Evolutionary conservation across 306 rosid species (phyloP).

Genomic region (Pterocarpus macrocarpus): DNA sequence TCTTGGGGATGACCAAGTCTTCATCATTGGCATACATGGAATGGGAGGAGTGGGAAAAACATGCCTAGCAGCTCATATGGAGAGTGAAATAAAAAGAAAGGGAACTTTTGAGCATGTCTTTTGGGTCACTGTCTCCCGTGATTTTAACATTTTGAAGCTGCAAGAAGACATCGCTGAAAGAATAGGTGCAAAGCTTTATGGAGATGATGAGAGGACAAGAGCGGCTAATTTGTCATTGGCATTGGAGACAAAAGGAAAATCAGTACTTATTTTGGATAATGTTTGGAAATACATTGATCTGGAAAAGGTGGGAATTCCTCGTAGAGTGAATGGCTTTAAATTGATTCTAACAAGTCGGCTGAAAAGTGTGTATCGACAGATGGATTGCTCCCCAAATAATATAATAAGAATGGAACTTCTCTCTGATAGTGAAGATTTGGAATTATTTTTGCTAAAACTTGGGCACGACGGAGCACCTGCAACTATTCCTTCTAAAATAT

Average conservation of each 20-base stretch:
- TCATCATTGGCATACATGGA: constrained; percentile 36
- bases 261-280: constrained; percentile 50
- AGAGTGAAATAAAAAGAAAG: constrained; percentile 11
- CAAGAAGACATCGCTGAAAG: constrained; percentile 40
- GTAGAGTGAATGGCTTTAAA: constrained; percentile 14
- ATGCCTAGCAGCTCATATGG: constrained; percentile 31
- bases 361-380: constrained; percentile 37
- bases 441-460: constrained; percentile 38
- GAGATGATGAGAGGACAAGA: constrained; percentile 26
- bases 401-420: constrained; percentile 13
- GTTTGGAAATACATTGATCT: constrained; percentile 46
- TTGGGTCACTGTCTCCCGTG: constrained; percentile 45
- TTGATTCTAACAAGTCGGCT: constrained; percentile 47
- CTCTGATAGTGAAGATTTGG: neutral
- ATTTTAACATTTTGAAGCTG: constrained; percentile 21
- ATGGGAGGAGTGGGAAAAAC: constrained; percentile 51
- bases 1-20: neutral
- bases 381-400: neutral
- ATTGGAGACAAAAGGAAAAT: neutral
- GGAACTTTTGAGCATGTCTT: constrained; percentile 18
- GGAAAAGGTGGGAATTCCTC: constrained; percentile 42
- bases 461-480: neutral
- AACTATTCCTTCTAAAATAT: neutral
- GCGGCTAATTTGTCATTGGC: neutral
- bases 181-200: constrained; percentile 15